Percentiles rank a stretch among this genome's conserved stretches.
phyloP scores from a whole-genome alignment of 306 rosid species.

The Begonia masoniana region DNA sequence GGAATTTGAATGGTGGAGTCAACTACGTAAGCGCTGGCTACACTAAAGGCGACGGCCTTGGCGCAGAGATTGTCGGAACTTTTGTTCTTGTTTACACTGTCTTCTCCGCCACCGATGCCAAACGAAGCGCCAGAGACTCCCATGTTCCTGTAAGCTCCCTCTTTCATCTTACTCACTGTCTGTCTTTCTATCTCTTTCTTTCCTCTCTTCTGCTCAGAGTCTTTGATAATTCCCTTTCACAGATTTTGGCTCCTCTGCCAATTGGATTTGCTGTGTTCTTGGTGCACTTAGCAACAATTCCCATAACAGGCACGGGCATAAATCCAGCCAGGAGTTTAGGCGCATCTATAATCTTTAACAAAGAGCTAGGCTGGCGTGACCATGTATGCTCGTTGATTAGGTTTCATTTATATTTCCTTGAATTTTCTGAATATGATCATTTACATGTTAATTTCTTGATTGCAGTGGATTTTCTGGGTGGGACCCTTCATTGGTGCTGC shows the following conservation, averaged over 20 bases:
- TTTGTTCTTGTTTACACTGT: conserved; percentile 55
- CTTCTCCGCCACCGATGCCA: conserved; percentile 93
- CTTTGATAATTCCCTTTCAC: neutral
- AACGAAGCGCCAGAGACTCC: conserved; percentile 71
- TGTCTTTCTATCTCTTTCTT: too few relatives aligned
- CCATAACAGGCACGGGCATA: conserved; percentile 47
- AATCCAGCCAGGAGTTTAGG: conserved; percentile 54
- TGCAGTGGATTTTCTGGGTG: conserved; percentile 59
- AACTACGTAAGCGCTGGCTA: conserved; percentile 53
- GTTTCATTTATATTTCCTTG: too few relatives aligned
- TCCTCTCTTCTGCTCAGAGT: too few relatives aligned
- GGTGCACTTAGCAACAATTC: conserved; percentile 54
- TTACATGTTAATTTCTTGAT: neutral
- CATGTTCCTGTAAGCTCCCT: conserved; percentile 41
- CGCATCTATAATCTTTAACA: conserved; percentile 41
- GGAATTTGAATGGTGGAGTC: conserved; percentile 38
- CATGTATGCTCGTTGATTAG: conserved; percentile 16
- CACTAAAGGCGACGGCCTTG: conserved; percentile 64
- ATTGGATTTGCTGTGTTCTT: conserved; percentile 73
- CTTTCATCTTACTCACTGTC: neutral
- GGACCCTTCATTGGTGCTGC: conserved; percentile 55
- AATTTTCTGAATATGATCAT: too few relatives aligned
- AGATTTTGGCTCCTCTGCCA: conserved; percentile 91
- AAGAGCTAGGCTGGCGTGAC: conserved; percentile 27
- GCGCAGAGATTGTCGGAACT: conserved; percentile 48